Evolutionary conservation across 495 filamentous ascomycete genomes (phyloP), one percentile per base, ranked within the genome.

Genomic region (Penicillium psychrofluorescens): DNA sequence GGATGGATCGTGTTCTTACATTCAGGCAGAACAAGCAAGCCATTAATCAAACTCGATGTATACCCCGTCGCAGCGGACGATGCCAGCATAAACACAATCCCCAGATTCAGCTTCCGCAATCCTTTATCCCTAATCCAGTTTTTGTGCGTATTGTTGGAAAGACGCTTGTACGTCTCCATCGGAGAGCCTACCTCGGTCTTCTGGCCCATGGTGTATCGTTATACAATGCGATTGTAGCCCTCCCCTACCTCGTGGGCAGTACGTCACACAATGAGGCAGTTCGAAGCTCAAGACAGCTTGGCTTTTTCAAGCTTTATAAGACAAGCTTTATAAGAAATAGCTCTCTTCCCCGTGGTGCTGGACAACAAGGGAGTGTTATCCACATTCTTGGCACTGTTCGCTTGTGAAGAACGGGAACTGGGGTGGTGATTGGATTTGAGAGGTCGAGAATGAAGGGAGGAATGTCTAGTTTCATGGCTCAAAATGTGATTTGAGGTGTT

Each of bases 391-490:
- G 11, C 29, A 38, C 36, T 41, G 37, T 34, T 35, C 15, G 35
- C 38, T 22, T 34, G 35, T 35, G 8, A 28, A 11, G 8, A 44
- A 11, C 32, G 32, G 32, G 32, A 7, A 34, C n/a, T 22, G 22
- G 22, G 22, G 22, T 22, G 12, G 11, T 13, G 12, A 39, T 32
- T 38, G 42, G 40, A 51, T 51, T 51, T 38, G 14, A 45, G 33
- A 28, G 37, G 13, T 28, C 13, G 14, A 36, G 57, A 60, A 60
- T 60, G 57, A 45, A 60, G 57, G 57, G 57, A 50, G 48, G 57
- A 58, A 60, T 58, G 54, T 31, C 39, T 43, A 38, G 29, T 22
- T 22, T 22, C 22, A 22, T 4, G 22, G 22, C 22, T 22, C 22
- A 22, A 2, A 22, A 22, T 22, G 22, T 22, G 22, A 22, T 22